Conservation (phyloP, 2,329 filamentous ascomycete species). For the Amesomyces nigricolor region DNA sequence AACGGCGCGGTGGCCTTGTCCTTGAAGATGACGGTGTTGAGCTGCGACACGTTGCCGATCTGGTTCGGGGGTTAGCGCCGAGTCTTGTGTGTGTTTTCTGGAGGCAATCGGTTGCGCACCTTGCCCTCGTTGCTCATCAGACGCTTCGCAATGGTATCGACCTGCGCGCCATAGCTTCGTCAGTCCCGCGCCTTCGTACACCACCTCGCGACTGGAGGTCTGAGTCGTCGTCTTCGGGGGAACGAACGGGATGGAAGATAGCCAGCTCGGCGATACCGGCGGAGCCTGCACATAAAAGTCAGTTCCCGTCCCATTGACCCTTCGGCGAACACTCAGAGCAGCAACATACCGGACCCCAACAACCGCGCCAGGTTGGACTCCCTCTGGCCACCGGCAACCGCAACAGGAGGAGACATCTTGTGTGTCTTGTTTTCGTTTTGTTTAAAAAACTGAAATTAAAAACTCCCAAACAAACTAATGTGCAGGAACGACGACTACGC, state of each 20-base stretch:
- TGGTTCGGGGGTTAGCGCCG: conserved; percentile 25
- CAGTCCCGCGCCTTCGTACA: conserved; percentile 8
- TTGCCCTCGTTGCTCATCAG: conserved; percentile 96
- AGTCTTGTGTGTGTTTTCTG: no score
- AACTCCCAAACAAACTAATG: not conserved
- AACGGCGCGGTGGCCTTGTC: conserved; percentile 69
- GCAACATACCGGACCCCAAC: conserved; percentile 72
- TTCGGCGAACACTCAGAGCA: not conserved
- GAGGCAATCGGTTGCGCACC: conserved; percentile 37
- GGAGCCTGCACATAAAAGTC: conserved; percentile 53
- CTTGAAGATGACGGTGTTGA: conserved; percentile 93
- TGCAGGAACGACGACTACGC: not conserved
- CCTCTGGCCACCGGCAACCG: conserved; percentile 50
- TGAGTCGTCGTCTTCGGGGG: conserved; percentile 1
- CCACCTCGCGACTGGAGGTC: not conserved
- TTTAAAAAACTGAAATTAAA: not conserved
- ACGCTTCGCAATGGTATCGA: conserved; percentile 97
- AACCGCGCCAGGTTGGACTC: conserved; percentile 87
- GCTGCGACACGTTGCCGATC: conserved; percentile 54
- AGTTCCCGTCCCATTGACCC: not conserved
- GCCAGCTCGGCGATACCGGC: conserved; percentile 90
- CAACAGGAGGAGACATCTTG: conserved; percentile 55
- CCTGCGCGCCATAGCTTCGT: conserved; percentile 43
- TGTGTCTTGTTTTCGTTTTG: not conserved
- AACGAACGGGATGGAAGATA: conserved; percentile 80